Evolutionary conservation across 257 asterid genomes (phyloP).

Genomic region (Solanum pinnatisectum): DNA sequence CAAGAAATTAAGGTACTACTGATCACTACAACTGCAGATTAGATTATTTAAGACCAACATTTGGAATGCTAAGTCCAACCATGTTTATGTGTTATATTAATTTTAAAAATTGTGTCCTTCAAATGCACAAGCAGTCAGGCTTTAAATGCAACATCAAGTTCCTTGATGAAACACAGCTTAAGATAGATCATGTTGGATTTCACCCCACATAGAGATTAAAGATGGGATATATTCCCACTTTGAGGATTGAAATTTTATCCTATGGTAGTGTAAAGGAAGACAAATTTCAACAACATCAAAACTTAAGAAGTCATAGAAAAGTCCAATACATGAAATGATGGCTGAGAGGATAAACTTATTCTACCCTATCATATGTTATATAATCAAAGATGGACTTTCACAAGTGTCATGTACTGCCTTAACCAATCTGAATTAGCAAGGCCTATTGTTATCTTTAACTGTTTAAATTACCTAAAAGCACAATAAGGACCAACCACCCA

Average conservation of each 20-base stretch:
- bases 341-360: neutral
- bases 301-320: neutral
- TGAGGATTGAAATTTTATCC: neutral
- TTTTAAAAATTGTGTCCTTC: neutral
- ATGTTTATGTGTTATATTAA: neutral
- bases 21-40: neutral
- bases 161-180: neutral
- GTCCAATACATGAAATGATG: neutral
- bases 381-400: neutral
- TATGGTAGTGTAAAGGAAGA: neutral
- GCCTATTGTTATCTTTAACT: neutral
- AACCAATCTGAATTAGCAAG: neutral
- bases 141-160: neutral
- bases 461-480: neutral
- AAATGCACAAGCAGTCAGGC: neutral
- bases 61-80: neutral
- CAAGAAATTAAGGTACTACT: neutral
- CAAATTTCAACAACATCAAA: neutral
- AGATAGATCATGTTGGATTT: neutral
- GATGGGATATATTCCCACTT: neutral
- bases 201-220: neutral
- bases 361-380: neutral
- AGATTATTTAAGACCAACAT: neutral
- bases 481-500: neutral
- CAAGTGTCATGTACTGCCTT: neutral